phyloP scores from a whole-genome alignment of 2,329 filamentous ascomycete species.

The Hypoxylon rubiginosum region DNA sequence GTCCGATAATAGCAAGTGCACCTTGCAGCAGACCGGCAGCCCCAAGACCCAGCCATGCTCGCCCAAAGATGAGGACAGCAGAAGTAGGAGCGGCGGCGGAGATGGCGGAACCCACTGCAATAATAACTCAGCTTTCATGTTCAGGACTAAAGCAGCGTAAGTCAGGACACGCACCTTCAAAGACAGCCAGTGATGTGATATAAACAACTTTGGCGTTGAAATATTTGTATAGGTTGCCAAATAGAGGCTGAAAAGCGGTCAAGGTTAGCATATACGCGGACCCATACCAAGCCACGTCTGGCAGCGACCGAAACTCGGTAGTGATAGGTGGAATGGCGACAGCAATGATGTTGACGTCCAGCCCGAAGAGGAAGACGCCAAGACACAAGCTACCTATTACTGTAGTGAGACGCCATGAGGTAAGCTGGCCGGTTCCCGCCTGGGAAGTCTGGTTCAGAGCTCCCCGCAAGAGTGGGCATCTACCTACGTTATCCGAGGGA shows the following conservation, averaged over 20 bases:
- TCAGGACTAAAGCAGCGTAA: too few relatives aligned
- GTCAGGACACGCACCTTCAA: slow-evolving; percentile 16
- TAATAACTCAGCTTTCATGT: too few relatives aligned
- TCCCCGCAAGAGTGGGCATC: too few relatives aligned
- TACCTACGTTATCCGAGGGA: too few relatives aligned
- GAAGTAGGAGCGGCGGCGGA: slow-evolving; percentile 43
- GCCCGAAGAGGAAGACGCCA: slow-evolving; percentile 21
- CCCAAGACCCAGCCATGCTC: slow-evolving; percentile 38
- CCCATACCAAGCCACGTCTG: slow-evolving; percentile 46
- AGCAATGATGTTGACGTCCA: slow-evolving; percentile 31
- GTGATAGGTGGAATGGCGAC: slow-evolving; percentile 46
- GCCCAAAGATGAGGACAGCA: slow-evolving; percentile 45
- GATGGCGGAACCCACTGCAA: slow-evolving; percentile 39
- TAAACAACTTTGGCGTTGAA: slow-evolving; percentile 34
- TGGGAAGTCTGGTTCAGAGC: too few relatives aligned
- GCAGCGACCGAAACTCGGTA: slow-evolving; percentile 42
- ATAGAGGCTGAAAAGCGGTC: slow-evolving; percentile 36
- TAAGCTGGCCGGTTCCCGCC: too few relatives aligned
- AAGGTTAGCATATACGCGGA: slow-evolving; percentile 43
- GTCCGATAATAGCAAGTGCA: slow-evolving; percentile 50
- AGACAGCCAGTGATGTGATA: slow-evolving; percentile 29
- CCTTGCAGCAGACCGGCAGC: slow-evolving; percentile 34
- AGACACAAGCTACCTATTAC: slow-evolving; percentile 19
- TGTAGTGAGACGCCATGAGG: slow-evolving; percentile 4
- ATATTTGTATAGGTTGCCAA: slow-evolving; percentile 30